These are phyloP conservation scores for Tuber indicum DNA, from an alignment of 495 filamentous ascomycete species.

Conservation along the genomic window DNA sequence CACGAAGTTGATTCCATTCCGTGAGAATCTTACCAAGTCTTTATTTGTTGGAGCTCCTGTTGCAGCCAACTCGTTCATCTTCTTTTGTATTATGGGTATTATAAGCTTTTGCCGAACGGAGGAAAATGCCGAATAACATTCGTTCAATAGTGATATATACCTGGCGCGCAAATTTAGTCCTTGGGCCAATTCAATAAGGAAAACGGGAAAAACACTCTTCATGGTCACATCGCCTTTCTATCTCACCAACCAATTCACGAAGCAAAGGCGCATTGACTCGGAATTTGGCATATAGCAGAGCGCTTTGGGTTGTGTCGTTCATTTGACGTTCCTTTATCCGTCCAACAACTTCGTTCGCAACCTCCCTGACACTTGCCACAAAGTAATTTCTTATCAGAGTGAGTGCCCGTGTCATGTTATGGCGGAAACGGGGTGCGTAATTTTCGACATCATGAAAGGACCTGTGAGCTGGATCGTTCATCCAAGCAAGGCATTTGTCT, in stretches of 20 bases:
- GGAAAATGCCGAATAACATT: conserved; percentile 37
- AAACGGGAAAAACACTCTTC: conserved; percentile 34
- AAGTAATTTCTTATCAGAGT: conserved; percentile 84
- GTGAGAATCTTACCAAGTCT: conserved; percentile 62
- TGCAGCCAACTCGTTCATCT: conserved; percentile 59
- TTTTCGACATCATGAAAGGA: conserved; percentile 77
- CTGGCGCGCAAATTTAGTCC: conserved; percentile 13
- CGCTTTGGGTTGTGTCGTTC: conserved; percentile 70
- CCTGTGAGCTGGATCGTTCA: conserved; percentile 49
- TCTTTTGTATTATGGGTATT: conserved; percentile 55
- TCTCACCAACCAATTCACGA: conserved; percentile 38
- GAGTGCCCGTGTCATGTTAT: conserved; percentile 63
- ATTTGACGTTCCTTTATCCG: conserved; percentile 63
- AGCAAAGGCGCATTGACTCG: conserved; percentile 48
- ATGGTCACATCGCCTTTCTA: conserved; percentile 40
- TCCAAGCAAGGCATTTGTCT: conserved; percentile 68
- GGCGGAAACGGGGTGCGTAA: conserved; percentile 66
- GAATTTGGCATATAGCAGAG: conserved; percentile 72
- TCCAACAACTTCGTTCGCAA: conserved; percentile 61
- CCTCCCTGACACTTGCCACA: conserved; percentile 62
- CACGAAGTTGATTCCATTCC: conserved; percentile 63
- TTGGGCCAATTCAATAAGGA: not conserved
- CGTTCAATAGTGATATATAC: conserved; percentile 39
- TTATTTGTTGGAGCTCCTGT: conserved; percentile 58
- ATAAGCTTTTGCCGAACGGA: conserved; percentile 43